phyloP scores from a whole-genome alignment of 176 grass and related monocot species.

The Musa acuminata region DNA sequence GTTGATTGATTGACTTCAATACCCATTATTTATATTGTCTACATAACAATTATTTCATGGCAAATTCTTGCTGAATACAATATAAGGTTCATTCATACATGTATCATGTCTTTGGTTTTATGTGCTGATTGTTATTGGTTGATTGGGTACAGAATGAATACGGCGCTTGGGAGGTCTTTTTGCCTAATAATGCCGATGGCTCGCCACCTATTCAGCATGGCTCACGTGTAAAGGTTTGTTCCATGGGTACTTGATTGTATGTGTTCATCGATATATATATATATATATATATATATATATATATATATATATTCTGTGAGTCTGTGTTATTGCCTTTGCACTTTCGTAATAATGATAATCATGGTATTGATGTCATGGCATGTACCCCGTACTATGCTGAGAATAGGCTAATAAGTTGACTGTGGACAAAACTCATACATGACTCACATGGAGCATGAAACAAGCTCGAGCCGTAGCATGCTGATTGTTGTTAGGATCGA shows the following conservation, averaged over 20 bases:
- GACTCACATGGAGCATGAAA: no score
- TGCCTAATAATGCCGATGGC: constrained; percentile 84
- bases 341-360: not conserved
- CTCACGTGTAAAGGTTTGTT: constrained; percentile 70
- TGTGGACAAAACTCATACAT: not conserved
- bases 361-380: not conserved
- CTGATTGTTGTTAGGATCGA: no score
- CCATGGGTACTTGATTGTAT: not conserved
- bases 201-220: constrained; percentile 74
- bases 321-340: no score
- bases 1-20: not conserved
- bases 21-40: no score
- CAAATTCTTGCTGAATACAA: not conserved
- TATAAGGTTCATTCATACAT: not conserved
- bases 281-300: not conserved
- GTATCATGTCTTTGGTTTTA: constrained; percentile 6
- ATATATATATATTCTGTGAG: no score
- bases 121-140: constrained; percentile 23
- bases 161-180: constrained; percentile 85
- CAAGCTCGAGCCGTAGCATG: no score
- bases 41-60: not conserved
- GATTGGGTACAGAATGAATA: constrained; percentile 60
- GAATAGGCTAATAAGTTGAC: not conserved
- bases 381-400: not conserved
- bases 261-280: not conserved